Base-by-base conservation (phyloP, 2,329 filamentous ascomycete species). In the Colletotrichum acutatum region DNA sequence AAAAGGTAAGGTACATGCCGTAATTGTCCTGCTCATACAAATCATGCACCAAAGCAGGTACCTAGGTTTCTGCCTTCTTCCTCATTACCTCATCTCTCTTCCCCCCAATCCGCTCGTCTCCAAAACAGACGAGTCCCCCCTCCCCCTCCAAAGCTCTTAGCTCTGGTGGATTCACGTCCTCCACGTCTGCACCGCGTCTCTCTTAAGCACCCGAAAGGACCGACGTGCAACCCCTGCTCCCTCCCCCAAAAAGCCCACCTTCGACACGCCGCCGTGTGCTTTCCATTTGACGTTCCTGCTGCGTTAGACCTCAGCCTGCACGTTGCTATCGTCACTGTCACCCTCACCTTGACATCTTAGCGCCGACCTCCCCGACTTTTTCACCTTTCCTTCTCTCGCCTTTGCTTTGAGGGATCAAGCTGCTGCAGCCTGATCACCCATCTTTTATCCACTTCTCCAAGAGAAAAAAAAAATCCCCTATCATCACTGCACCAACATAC, bases 401-500 rank as follows among this genome's bases (percentile, higher is more conserved):
- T 32, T 26, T 22, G 16, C 22, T 26, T 53, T 14, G 30, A 67
- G 30, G 58, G 68, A 66, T 30, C 42, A 52, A 72, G 46, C 60
- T 54, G 30, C 59, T 68, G 26, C 42, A 75, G 72, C 68, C 74
- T 74, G 54, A 32, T 53, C 37, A 46, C 60, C 28, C 52, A 64
- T 46, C 42, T 58, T 74, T 75, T 76, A 78, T 77, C 80, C 80
- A 82, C 82, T 80, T 78, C 77, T 70, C 74, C 52, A 26, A 63
- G 61, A 32, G 19, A 26, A 32, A 56, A 68, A 70, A 71, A 56
- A 69, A 6, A 16, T 6, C 37, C 16, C 37, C 57, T 16, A 46
- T 49, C 52, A 57, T 56, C 37, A 54, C 63, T 72, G 66, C 54
- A 37, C 53, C 53, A 52, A 28, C 66, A 49, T 61, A 42, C 26